Evolutionary conservation across 345 rosid genomes (phyloP), one percentile per base, ranked within the genome.

Genomic region (Odontarrhena argentea): DNA sequence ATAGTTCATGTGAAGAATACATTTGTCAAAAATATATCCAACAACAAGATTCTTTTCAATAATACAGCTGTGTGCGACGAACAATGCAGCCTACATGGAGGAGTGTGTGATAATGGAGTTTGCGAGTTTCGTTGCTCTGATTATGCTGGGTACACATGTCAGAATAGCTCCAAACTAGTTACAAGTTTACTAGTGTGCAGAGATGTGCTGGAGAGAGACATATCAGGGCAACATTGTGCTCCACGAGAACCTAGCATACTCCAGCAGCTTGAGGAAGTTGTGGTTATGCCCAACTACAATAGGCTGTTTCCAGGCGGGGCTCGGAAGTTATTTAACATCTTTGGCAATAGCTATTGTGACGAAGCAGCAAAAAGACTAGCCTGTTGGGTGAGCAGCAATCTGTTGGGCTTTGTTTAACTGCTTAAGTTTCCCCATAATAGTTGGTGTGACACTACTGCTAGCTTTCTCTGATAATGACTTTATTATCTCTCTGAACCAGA

Each of bases 101-200:
- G 99, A 58, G 99, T 94, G n/a, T 94, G 99, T 72, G 99, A 94
- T 66, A 87, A 94, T 46, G 99, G 99, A 42, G 96, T 88, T 77
- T 94, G 99, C 18, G 99, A 94, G 73, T 94, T 94, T 62, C 92
- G 97, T 32, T 94, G 99, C 91, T 94, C 99, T 9, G 99, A 94
- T 78, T 94, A 94, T 71, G 96, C 97, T 5, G 99, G 99, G 60
- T 94, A 94, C 69, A 83, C 92, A 30, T 95, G 99, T 73, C 99
- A 91, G 77, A 95, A 91, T 78, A 95, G 96, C 85, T 88, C 96
- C 46, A 70, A 74, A n/a, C 87, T 95, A 65, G 78, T 88, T 15
- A 81, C 89, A 8, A 89, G 91, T 71, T 88, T 95, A 60, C 79
- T 93, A 7, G 95, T 84, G 13, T 95, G 99, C 85, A 86, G 81